Evolutionary conservation across 345 rosid species (phyloP), one percentile per base, ranked within the genome.

Genomic region (Clarkia xantiana): DNA sequence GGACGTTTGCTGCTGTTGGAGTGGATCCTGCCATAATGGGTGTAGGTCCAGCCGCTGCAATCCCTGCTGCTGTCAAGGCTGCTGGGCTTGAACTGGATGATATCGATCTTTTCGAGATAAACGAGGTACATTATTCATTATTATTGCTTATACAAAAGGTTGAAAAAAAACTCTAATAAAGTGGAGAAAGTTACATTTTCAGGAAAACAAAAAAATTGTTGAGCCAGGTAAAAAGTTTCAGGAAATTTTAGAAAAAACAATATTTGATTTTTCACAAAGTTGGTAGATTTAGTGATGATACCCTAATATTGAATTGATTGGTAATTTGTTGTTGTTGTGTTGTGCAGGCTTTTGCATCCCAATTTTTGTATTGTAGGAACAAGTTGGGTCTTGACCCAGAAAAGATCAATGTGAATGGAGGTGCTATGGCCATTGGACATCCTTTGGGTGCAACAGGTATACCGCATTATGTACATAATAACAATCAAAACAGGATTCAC

Each of bases 1-100:
- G 95, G 88, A 75, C 84, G 41, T 86, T 90, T 67, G 75, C 81
- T 63, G 96, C 88, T 55, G 96, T 86, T 45, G 97, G 96, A 56
- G 97, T 86, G 62, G 97, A 90, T 60, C 97, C 96, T 61, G 91
- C 94, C 44, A 73, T 86, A 59, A 86, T 90, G 97, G 97, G 97
- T 36, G 61, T 86, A 51, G 97, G 97, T 12, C 97, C 97, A 42
- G 94, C 96, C 56, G 89, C 65, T 47, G 96, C 97, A 14, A 90
- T 90, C 66, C 96, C 96, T 18, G 95, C 81, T 44, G 97, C 99
- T 43, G 94, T 87, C 54, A 84, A 84, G 67, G 75, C 96, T 29
- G 99, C 97, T 47, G 95, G 97, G 51, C 79, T 93, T 58, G 84
- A 87, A 47, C 86, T 93, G 40, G 79, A 71, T 45, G 95, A 93